Percentiles rank a stretch among this genome's conserved stretches.
Evolutionary conservation across 1,284 basidiomycete species (phyloP).

Genomic region (Meripilus lineatus): DNA sequence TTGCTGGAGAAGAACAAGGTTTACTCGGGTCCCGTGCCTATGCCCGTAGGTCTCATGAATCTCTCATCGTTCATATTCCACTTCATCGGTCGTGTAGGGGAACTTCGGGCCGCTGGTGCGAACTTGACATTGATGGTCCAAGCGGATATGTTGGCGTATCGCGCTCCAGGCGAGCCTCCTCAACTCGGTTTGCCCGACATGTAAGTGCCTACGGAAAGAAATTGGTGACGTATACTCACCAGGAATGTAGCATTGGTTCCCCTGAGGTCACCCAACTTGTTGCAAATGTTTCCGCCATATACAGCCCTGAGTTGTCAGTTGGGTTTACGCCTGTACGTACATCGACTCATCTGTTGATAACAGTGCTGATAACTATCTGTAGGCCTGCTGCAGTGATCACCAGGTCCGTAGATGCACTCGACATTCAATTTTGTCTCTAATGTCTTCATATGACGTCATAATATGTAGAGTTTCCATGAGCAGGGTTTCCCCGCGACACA

Average conservation of each 20-base stretch:
- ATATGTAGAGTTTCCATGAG: constrained; percentile 65
- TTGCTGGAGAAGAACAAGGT: constrained; percentile 74
- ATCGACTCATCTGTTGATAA: background rate
- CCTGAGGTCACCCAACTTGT: constrained; percentile 73
- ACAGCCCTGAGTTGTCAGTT: constrained; percentile 78
- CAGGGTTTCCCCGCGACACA: constrained; percentile 81
- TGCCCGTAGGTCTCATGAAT: constrained; percentile 40
- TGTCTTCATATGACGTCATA: background rate
- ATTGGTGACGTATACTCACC: background rate
- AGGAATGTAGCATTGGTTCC: constrained; percentile 61
- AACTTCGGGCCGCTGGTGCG: constrained; percentile 50
- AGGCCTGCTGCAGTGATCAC: constrained; percentile 88
- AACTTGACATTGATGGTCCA: constrained; percentile 82
- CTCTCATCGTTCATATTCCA: background rate
- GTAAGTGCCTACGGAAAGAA: constrained; percentile 30
- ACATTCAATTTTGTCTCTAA: background rate
- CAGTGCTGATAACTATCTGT: background rate
- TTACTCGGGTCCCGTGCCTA: constrained; percentile 63
- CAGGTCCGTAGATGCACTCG: constrained; percentile 38
- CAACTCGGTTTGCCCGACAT: constrained; percentile 73
- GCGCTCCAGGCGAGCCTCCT: constrained; percentile 63
- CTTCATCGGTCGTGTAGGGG: constrained; percentile 31
- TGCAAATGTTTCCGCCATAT: constrained; percentile 65
- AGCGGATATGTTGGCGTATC: constrained; percentile 87
- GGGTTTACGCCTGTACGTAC: constrained; percentile 60